phyloP scores from a whole-genome alignment of 352 stramenopile genomes.

The Globisporangium uncinulatum region DNA sequence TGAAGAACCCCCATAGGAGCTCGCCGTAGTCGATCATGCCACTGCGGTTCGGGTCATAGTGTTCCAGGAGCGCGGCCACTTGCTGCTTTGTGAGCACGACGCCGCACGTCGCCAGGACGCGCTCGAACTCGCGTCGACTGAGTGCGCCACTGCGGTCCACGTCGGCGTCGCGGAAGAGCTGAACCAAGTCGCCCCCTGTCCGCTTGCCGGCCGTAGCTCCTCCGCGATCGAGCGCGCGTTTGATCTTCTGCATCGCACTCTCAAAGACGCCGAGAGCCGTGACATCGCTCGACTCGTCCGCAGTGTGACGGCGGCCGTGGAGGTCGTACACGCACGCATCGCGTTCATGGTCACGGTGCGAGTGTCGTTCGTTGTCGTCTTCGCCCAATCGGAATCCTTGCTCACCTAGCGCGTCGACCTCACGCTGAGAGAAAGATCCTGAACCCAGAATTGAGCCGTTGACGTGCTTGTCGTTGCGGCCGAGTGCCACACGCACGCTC shows the following conservation, averaged over 20 bases:
- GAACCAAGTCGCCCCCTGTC: slow-evolving; percentile 17
- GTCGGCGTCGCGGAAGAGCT: slow-evolving; percentile 46
- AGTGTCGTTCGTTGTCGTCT: not conserved
- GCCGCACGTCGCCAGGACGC: slow-evolving; percentile 24
- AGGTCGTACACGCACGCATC: slow-evolving; percentile 48
- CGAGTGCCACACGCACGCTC: slow-evolving; percentile 22
- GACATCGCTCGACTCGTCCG: slow-evolving; percentile 22
- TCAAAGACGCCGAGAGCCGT: slow-evolving; percentile 26
- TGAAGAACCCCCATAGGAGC: slow-evolving; percentile 63
- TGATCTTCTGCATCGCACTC: slow-evolving; percentile 50
- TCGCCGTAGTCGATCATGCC: slow-evolving; percentile 52
- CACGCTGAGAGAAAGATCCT: slow-evolving; percentile 38
- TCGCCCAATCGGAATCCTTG: not conserved
- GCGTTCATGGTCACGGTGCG: not conserved
- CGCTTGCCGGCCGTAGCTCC: not conserved
- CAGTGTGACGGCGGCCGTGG: slow-evolving; percentile 40
- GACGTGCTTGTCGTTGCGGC: slow-evolving; percentile 23
- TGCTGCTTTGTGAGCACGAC: slow-evolving; percentile 36
- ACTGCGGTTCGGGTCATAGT: slow-evolving; percentile 44
- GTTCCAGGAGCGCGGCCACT: slow-evolving; percentile 28
- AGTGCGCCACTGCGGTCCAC: slow-evolving; percentile 39
- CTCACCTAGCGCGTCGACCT: slow-evolving; percentile 23
- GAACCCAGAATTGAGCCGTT: slow-evolving; percentile 31
- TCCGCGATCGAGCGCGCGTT: slow-evolving; percentile 22
- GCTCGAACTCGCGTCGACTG: slow-evolving; percentile 36